Conservation (phyloP, 768 basidiomycete genomes). For the Rhizopogon vulgaris region DNA sequence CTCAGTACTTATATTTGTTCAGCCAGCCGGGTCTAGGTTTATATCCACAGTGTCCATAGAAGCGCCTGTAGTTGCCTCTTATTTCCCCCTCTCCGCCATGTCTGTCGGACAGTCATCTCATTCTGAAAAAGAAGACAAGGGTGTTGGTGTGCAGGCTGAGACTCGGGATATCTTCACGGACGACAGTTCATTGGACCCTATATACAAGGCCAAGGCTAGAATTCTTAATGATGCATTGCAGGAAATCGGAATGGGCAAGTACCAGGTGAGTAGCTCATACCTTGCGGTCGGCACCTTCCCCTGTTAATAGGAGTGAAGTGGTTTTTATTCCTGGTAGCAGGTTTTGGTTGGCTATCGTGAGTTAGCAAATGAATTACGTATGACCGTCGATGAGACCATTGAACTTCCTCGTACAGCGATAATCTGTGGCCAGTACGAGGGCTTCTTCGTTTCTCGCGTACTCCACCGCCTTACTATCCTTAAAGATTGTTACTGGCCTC, state of each 20-base stretch:
- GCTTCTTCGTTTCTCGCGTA: background rate
- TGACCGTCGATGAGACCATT: background rate
- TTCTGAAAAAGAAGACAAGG: conserved; percentile 2
- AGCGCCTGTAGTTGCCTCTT: background rate
- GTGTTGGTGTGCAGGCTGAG: conserved; percentile 1
- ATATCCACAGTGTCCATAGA: background rate
- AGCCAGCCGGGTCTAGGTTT: no score
- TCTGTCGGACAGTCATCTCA: conserved; percentile 4
- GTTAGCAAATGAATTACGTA: conserved; percentile 18
- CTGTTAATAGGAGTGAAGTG: conserved; percentile 33
- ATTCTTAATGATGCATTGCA: conserved; percentile 57
- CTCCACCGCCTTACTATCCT: background rate
- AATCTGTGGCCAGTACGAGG: conserved; percentile 65
- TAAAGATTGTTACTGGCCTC: conserved; percentile 56
- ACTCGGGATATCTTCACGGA: conserved; percentile 23
- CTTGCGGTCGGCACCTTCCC: background rate
- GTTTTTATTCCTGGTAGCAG: conserved; percentile 57
- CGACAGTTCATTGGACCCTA: conserved; percentile 36
- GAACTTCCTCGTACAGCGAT: conserved; percentile 35
- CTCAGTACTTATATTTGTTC: no score
- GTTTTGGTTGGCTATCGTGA: conserved; percentile 74
- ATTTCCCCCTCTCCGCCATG: conserved; percentile 11
- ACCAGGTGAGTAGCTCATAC: conserved; percentile 38
- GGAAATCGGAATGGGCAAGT: conserved; percentile 67
- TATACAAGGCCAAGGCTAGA: conserved; percentile 52